Conservation (phyloP, 306 rosid species). For the Acacia confusa region DNA sequence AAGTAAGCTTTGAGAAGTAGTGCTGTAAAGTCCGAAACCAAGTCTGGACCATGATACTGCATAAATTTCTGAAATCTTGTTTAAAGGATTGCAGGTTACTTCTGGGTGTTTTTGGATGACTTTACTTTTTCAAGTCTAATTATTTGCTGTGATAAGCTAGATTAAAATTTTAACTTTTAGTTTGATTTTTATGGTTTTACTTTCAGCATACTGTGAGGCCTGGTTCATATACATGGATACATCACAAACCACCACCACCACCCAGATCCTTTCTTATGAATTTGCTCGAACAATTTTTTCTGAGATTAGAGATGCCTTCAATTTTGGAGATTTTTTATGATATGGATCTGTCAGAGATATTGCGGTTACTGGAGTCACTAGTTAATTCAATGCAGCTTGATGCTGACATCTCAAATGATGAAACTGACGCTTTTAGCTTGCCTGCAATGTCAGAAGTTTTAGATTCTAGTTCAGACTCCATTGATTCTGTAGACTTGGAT, state of each 20-base stretch:
- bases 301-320: not conserved
- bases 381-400: not conserved
- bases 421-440: not conserved
- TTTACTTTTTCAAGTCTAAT: not conserved
- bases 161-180: not conserved
- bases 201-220: conserved; percentile 52
- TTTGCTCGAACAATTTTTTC: not conserved
- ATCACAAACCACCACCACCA: conserved; percentile 36
- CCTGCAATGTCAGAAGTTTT: not conserved
- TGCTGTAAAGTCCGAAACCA: not conserved
- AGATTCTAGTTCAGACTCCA: not conserved
- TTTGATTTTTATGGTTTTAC: conserved; percentile 18
- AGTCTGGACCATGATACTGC: not conserved
- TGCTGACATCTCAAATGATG: not conserved
- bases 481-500: not conserved
- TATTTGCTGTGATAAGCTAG: not conserved
- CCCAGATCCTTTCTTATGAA: conserved; percentile 18
- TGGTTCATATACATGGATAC: conserved; percentile 44
- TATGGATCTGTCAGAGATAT: not conserved
- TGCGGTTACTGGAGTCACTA: not conserved
- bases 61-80: not conserved
- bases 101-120: not conserved
- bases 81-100: not conserved
- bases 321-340: not conserved
- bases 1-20: not conserved